These are phyloP conservation scores for Nyctanthes arbortristis DNA, from an alignment of 257 asterid genomes.

Conservation along the genomic window DNA sequence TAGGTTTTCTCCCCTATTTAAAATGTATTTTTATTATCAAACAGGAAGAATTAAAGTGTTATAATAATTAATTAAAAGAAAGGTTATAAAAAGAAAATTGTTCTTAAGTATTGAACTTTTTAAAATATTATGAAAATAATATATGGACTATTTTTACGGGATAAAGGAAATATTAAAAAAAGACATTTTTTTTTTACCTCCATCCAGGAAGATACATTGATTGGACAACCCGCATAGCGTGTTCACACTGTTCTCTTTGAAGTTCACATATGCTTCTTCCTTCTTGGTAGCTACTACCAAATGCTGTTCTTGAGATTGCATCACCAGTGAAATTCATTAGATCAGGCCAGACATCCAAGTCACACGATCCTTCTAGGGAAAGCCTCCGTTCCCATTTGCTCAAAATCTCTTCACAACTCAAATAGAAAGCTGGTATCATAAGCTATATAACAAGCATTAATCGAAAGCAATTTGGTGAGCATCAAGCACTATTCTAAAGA, in stretches of 20 bases:
- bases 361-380: constrained; percentile 36
- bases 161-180: no score
- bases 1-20: no score
- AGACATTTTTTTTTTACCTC: constrained; percentile 27
- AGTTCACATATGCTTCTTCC: constrained; percentile 48
- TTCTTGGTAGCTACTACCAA: constrained; percentile 58
- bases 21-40: no score
- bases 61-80: no score
- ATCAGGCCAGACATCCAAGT: constrained; percentile 58
- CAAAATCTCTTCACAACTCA: constrained; percentile 45
- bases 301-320: constrained; percentile 57
- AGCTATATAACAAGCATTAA: constrained; percentile 27
- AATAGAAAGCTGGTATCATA: constrained; percentile 51
- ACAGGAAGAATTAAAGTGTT: no score
- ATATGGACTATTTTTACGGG: no score
- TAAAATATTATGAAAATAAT: no score
- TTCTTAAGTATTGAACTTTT: neutral
- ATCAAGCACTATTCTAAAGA: neutral
- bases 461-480: neutral
- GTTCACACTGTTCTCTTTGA: constrained; percentile 40
- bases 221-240: constrained; percentile 7
- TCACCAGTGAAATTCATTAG: constrained; percentile 38
- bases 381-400: constrained; percentile 39
- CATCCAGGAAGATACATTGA: constrained; percentile 43
- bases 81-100: no score